Percentiles rank a stretch among this genome's conserved stretches.
phyloP scores from a whole-genome alignment of 2,329 filamentous ascomycete species.

The Aspergillus japonicus region DNA sequence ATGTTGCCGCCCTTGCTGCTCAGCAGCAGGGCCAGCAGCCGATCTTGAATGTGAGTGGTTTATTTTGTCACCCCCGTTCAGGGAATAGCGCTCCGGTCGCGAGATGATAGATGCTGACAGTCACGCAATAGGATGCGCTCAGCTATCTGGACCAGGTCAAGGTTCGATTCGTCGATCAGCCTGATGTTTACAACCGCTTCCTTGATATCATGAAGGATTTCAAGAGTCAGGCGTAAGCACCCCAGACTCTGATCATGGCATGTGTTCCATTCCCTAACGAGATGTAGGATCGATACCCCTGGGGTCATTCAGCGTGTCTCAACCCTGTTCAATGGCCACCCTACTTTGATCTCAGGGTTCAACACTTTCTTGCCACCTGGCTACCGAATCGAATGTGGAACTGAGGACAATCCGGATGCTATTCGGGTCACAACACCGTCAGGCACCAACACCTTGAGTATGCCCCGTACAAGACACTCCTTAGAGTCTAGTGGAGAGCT shows the following conservation, averaged over 20 bases:
- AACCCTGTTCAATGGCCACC: slow-evolving; percentile 91
- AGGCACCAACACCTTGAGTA: slow-evolving; percentile 92
- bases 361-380: slow-evolving; percentile 96
- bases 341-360: slow-evolving; percentile 93
- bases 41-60: slow-evolving; percentile 63
- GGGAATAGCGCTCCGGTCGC: background rate
- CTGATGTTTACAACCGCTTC: slow-evolving; percentile 95
- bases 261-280: slow-evolving; percentile 16
- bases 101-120: background rate
- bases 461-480: slow-evolving; percentile 48
- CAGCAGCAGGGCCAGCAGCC: slow-evolving; percentile 71
- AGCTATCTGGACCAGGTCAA: slow-evolving; percentile 98
- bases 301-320: slow-evolving; percentile 97
- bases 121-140: slow-evolving; percentile 67
- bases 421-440: slow-evolving; percentile 96
- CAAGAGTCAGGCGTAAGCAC: slow-evolving; percentile 85
- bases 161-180: slow-evolving; percentile 93
- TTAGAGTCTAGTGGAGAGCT: slow-evolving; percentile 36
- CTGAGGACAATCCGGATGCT: slow-evolving; percentile 89
- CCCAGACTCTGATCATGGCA: background rate
- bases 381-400: slow-evolving; percentile 94
- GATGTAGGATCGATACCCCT: slow-evolving; percentile 78
- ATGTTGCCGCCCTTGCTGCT: slow-evolving; percentile 58
- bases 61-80: background rate
- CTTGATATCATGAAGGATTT: slow-evolving; percentile 99